Conservation (phyloP, 2,329 filamentous ascomycete species). For the Monilinia aucupariae region DNA sequence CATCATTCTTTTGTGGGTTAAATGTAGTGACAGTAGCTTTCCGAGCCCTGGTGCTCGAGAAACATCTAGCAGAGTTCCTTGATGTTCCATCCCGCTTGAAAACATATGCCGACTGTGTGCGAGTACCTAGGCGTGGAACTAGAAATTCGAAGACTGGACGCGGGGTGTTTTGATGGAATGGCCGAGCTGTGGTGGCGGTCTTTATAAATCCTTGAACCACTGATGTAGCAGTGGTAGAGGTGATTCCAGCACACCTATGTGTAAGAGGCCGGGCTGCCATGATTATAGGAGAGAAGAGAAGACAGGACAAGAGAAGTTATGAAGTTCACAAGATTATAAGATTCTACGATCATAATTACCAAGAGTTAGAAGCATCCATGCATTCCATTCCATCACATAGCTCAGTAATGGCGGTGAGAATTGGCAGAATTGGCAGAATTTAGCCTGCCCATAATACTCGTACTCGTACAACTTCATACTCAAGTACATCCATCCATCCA, state of each 20-base stretch:
- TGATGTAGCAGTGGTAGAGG: conserved; percentile 21
- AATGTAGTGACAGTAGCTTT: conserved; percentile 37
- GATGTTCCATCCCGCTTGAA: not conserved
- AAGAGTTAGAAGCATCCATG: conserved; percentile 11
- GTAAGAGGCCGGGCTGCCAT: conserved; percentile 30
- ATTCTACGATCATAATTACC: not conserved
- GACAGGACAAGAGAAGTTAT: not conserved
- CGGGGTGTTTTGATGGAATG: conserved; percentile 28
- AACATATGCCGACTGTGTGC: not conserved
- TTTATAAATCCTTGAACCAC: conserved; percentile 30
- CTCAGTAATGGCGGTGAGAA: not conserved
- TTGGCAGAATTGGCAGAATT: not conserved
- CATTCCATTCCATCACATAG: not conserved
- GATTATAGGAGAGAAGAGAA: not conserved
- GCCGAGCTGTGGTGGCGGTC: conserved; percentile 25
- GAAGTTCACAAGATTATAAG: not conserved
- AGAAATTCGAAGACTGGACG: conserved; percentile 32
- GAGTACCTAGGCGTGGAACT: conserved; percentile 20
- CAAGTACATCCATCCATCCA: no score
- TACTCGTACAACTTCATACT: no score
- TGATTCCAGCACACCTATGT: conserved; percentile 25
- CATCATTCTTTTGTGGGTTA: conserved; percentile 75
- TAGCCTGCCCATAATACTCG: not conserved
- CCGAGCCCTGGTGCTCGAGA: conserved; percentile 21
- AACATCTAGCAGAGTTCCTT: conserved; percentile 12